Percentiles rank a stretch among this genome's conserved stretches.
These are phyloP conservation scores for Microascus cirrosus DNA, from an alignment of 2,329 filamentous ascomycete genomes.

Conservation along the genomic window DNA sequence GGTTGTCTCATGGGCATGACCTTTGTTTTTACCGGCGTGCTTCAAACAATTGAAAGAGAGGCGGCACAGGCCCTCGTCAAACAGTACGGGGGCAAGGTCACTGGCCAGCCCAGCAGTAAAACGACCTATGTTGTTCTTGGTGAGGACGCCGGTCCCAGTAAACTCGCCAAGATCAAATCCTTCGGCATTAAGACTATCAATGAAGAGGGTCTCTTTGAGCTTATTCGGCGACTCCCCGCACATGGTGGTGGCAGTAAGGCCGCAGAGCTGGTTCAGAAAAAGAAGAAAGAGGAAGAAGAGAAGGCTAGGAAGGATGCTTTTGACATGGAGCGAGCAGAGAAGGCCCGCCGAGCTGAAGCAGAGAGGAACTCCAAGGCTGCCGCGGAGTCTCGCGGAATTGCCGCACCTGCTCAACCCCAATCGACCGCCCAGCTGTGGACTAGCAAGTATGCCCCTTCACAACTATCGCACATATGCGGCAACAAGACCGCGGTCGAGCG, in stretches of 20 bases:
- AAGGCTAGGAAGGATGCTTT: constrained; percentile 70
- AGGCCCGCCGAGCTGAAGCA: constrained; percentile 38
- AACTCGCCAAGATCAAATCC: constrained; percentile 74
- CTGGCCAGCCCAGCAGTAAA: constrained; percentile 74
- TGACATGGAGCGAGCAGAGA: constrained; percentile 79
- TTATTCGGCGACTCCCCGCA: constrained; percentile 71
- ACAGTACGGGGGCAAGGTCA: constrained; percentile 87
- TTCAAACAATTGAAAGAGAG: constrained; percentile 70
- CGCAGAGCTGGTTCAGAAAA: constrained; percentile 74
- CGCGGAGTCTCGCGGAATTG: constrained; percentile 17
- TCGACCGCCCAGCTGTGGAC: constrained; percentile 71
- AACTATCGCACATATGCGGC: constrained; percentile 81
- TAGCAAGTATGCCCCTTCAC: constrained; percentile 83
- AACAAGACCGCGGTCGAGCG: constrained; percentile 88
- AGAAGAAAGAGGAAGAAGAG: constrained; percentile 73
- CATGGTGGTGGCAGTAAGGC: constrained; percentile 83
- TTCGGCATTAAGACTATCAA: constrained; percentile 83
- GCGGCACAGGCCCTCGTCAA: constrained; percentile 83
- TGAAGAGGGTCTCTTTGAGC: constrained; percentile 79
- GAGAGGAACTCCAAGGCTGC: constrained; percentile 36
- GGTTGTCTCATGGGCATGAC: constrained; percentile 83
- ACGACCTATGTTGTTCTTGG: constrained; percentile 91
- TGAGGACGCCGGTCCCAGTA: constrained; percentile 83
- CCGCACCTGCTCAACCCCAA: constrained; percentile 23
- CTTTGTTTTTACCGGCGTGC: constrained; percentile 90